A percentile compares a stretch with the other conserved stretches of the same genome.
Conservation (phyloP, 176 grass and related monocot genomes). For the Musa acuminata region DNA sequence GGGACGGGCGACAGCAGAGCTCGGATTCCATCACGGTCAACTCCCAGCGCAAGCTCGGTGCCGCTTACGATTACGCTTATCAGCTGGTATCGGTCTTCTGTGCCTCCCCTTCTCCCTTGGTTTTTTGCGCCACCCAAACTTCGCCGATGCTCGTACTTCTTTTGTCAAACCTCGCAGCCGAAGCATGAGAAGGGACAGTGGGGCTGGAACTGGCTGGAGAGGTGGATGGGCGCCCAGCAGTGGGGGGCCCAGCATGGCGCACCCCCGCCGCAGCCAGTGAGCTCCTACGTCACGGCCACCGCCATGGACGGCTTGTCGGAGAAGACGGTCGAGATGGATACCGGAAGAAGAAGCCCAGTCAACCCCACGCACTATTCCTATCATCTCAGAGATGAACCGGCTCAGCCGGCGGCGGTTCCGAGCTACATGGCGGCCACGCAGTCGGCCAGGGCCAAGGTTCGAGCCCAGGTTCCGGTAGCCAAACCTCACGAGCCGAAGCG, state of each 20-base stretch:
- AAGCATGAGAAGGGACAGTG: constrained; percentile 32
- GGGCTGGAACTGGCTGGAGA: constrained; percentile 55
- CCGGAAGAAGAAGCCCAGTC: constrained; percentile 16
- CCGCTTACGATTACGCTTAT: constrained; percentile 25
- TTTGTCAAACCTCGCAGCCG: neutral
- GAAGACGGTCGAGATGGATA: constrained; percentile 66
- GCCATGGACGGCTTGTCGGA: constrained; percentile 42
- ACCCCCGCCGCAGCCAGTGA: constrained; percentile 12
- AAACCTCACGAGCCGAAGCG: neutral
- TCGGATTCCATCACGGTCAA: constrained; percentile 20
- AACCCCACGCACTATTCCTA: constrained; percentile 11
- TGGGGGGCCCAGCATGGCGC: constrained; percentile 1
- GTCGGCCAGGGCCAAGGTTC: constrained; percentile 72
- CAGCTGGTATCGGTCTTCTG: neutral
- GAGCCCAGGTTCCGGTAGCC: constrained; percentile 10
- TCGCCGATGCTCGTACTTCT: too few species aligned
- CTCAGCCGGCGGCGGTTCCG: constrained; percentile 21
- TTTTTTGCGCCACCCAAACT: neutral
- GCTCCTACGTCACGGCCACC: constrained; percentile 13
- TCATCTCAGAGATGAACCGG: neutral
- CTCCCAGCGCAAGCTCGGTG: constrained; percentile 34
- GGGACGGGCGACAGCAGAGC: constrained; percentile 47
- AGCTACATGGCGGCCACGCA: constrained; percentile 84
- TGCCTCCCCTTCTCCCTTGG: neutral
- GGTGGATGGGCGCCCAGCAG: constrained; percentile 26